Percentiles rank a stretch among this genome's conserved stretches.
phyloP scores from a whole-genome alignment of 1,284 basidiomycete species.

The Moesziomyces parantarcticus region DNA sequence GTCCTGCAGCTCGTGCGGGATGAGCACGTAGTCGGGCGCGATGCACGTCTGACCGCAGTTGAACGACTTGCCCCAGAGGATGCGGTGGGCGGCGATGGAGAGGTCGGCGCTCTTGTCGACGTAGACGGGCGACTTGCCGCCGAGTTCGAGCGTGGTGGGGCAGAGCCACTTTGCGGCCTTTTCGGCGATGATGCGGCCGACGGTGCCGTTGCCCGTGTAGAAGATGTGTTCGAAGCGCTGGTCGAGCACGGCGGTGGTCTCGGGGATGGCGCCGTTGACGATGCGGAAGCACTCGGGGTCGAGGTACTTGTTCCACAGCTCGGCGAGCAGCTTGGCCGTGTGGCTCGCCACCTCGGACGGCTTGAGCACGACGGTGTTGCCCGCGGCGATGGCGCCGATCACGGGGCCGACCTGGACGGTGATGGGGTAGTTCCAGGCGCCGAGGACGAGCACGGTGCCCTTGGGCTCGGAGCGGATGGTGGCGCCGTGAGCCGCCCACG shows the following conservation, averaged over 20 bases:
- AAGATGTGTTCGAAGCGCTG: conserved; percentile 82
- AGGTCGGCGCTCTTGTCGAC: conserved; percentile 75
- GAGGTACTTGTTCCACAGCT: conserved; percentile 83
- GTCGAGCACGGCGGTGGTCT: conserved; percentile 82
- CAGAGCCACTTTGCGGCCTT: conserved; percentile 89
- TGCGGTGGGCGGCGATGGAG: conserved; percentile 70
- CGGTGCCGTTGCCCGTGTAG: conserved; percentile 74
- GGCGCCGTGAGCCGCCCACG: conserved; percentile 65
- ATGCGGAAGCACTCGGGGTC: conserved; percentile 79
- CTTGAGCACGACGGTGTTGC: conserved; percentile 70
- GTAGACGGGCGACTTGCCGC: conserved; percentile 85
- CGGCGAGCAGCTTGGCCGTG: conserved; percentile 76
- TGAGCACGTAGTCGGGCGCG: conserved; percentile 79
- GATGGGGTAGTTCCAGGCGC: conserved; percentile 68
- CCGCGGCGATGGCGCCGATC: conserved; percentile 69
- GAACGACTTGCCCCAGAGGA: conserved; percentile 82
- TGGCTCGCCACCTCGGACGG: conserved; percentile 82
- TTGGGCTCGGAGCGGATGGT: conserved; percentile 68
- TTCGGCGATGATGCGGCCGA: conserved; percentile 80
- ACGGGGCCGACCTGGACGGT: conserved; percentile 67
- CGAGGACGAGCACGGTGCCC: conserved; percentile 70
- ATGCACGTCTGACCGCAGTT: conserved; percentile 75
- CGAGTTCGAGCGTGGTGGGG: conserved; percentile 81
- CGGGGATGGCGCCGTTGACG: conserved; percentile 80
- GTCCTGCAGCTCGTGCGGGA: conserved; percentile 76